Percentiles rank a stretch among this genome's conserved stretches.
phyloP scores from a whole-genome alignment of 306 rosid species.

The Psophocarpus tetragonolobus region DNA sequence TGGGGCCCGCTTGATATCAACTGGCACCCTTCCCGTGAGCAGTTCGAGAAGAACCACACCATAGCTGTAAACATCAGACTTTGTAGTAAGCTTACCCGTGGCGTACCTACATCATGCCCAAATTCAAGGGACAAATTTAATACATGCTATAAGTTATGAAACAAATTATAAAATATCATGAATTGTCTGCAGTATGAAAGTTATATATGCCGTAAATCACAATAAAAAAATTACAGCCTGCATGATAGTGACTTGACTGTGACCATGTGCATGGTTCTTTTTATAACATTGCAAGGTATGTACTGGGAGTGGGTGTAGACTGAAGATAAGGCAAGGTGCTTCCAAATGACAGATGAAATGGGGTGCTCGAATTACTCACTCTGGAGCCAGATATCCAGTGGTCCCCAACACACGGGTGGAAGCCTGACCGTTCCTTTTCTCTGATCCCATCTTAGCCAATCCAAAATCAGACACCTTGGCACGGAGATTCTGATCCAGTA shows the following conservation, averaged over 20 bases:
- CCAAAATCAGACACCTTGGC: slow-evolving; percentile 92
- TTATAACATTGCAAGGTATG: slow-evolving; percentile 34
- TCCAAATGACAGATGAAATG: slow-evolving; percentile 26
- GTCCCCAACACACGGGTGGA: slow-evolving; percentile 89
- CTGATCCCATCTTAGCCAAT: slow-evolving; percentile 87
- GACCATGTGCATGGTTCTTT: slow-evolving; percentile 50
- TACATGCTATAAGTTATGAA: neutral
- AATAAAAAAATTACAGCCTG: slow-evolving; percentile 45
- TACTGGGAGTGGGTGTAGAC: slow-evolving; percentile 23
- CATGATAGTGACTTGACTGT: slow-evolving; percentile 46
- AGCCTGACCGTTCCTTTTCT: slow-evolving; percentile 80
- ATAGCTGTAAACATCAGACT: slow-evolving; percentile 90
- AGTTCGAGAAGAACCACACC: slow-evolving; percentile 95
- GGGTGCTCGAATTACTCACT: slow-evolving; percentile 60
- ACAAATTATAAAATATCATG: neutral
- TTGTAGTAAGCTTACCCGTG: slow-evolving; percentile 86
- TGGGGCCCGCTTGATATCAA: slow-evolving; percentile 73
- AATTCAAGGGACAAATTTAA: slow-evolving; percentile 5
- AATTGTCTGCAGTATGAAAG: neutral
- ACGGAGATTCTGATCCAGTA: slow-evolving; percentile 72
- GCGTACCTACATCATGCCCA: slow-evolving; percentile 67
- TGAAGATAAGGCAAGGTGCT: slow-evolving; percentile 32
- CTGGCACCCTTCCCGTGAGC: slow-evolving; percentile 88
- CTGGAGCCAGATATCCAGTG: slow-evolving; percentile 98
- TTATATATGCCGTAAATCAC: neutral